Percentiles rank a stretch among this genome's conserved stretches.
Conservation (phyloP, 225 moss, liverwort and hornwort species). For the Sphagnum tenellum region DNA sequence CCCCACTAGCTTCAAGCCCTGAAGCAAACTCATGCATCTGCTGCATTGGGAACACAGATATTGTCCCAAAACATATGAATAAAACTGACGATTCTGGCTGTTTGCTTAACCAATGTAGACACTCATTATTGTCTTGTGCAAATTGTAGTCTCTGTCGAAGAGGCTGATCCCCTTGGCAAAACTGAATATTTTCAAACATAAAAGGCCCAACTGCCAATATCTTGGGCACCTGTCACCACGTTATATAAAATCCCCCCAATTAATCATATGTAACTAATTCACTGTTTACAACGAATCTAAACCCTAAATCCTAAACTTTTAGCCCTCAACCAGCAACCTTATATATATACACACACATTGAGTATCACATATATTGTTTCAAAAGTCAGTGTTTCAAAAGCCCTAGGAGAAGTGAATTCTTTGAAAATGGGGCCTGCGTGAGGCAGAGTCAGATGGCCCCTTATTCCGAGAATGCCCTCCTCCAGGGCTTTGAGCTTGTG, state of each 20-base stretch:
- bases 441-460: too few relatives aligned
- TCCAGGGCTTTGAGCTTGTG: too few relatives aligned
- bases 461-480: too few relatives aligned
- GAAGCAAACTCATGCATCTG: slow-evolving; percentile 23
- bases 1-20: neutral
- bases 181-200: slow-evolving; percentile 8
- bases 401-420: too few relatives aligned
- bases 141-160: slow-evolving; percentile 18
- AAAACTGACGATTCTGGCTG: slow-evolving; percentile 36
- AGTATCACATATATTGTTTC: neutral
- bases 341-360: too few relatives aligned
- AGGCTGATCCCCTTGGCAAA: slow-evolving; percentile 5
- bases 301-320: too few relatives aligned
- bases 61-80: slow-evolving; percentile 32
- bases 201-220: slow-evolving; percentile 28
- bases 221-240: slow-evolving; percentile 17
- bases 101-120: slow-evolving; percentile 21
- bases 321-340: too few relatives aligned
- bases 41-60: slow-evolving; percentile 3
- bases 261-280: too few relatives aligned
- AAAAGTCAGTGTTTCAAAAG: neutral
- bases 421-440: too few relatives aligned
- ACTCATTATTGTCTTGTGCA: neutral
- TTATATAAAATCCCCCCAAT: too few relatives aligned
- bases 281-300: too few relatives aligned